Conservation (phyloP, 306 rosid species). For the Luffa aegyptiaca region DNA sequence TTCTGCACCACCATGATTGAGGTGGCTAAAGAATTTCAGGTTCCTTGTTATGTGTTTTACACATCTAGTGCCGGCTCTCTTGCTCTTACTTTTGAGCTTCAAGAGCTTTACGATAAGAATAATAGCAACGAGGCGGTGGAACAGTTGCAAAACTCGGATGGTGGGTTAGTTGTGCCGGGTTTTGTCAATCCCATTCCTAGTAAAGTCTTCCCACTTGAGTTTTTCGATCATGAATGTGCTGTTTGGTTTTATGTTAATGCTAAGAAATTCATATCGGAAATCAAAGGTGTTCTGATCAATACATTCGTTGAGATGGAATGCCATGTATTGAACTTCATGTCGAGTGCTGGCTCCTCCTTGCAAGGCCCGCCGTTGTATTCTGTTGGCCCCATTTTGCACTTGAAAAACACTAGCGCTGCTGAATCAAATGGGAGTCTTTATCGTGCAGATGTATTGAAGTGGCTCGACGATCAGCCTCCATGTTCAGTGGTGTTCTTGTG, state of each 20-base stretch:
- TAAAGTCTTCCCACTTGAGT: background rate
- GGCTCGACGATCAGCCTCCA: conserved; percentile 49
- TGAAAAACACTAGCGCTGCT: background rate
- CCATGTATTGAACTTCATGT: background rate
- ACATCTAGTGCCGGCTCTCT: conserved; percentile 7
- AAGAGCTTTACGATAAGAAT: background rate
- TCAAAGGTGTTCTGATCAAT: conserved; percentile 38
- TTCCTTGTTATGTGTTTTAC: conserved; percentile 14
- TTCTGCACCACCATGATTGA: conserved; percentile 15
- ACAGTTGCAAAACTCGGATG: background rate
- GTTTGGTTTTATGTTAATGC: background rate
- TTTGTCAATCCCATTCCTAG: conserved; percentile 14
- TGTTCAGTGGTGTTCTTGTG: conserved; percentile 43
- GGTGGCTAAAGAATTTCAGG: conserved; percentile 20
- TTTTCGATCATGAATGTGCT: background rate
- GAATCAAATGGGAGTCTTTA: no score
- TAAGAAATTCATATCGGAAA: conserved; percentile 2
- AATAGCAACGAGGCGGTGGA: background rate
- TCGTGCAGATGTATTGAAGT: conserved; percentile 10
- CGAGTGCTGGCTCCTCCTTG: no score
- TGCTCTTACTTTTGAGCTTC: conserved; percentile 15
- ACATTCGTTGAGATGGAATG: conserved; percentile 37
- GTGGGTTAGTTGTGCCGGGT: background rate
- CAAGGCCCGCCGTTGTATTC: conserved; percentile 10
- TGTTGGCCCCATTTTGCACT: conserved; percentile 11